A percentile compares a stretch with the other conserved stretches of the same genome.
Conservation (phyloP, 2,329 filamentous ascomycete genomes). For the Leptographium radiaticola region DNA sequence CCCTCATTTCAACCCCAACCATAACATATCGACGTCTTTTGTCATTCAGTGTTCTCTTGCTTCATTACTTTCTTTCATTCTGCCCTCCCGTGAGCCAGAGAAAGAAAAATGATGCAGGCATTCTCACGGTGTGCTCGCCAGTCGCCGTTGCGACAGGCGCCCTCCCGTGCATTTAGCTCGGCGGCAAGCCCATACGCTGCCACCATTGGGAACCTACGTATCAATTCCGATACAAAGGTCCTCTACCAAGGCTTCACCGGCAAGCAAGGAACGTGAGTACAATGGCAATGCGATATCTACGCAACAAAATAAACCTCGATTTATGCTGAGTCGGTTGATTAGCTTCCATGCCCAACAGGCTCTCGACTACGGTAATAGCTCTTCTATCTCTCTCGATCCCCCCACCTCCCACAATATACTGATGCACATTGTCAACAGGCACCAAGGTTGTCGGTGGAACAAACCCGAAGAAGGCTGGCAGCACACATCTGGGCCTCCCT, state of each 20-base stretch:
- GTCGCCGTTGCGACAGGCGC: conserved; percentile 51
- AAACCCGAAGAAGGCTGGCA: conserved; percentile 96
- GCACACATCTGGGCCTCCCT: conserved; percentile 76
- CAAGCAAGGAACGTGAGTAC: conserved; percentile 80
- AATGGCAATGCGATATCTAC: conserved; percentile 22
- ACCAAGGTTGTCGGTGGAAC: conserved; percentile 97
- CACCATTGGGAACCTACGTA: conserved; percentile 76
- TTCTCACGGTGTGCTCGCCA: conserved; percentile 58
- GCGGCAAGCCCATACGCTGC: conserved; percentile 54
- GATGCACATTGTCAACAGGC: conserved; percentile 35
- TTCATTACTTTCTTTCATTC: not conserved
- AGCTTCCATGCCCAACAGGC: conserved; percentile 97
- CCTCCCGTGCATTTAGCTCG: conserved; percentile 63
- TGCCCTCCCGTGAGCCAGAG: not conserved
- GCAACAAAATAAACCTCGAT: not conserved
- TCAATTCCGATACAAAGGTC: conserved; percentile 88
- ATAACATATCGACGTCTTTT: not conserved
- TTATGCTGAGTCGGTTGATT: conserved; percentile 1
- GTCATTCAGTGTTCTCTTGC: not conserved
- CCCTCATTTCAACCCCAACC: not conserved
- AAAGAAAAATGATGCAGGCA: conserved; percentile 58
- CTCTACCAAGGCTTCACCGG: conserved; percentile 96
- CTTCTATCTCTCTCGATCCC: conserved; percentile 1
- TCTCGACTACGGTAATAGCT: conserved; percentile 88
- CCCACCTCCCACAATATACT: not conserved